Base-by-base conservation (phyloP, 345 rosid genomes). In the Sapria himalayana region DNA sequence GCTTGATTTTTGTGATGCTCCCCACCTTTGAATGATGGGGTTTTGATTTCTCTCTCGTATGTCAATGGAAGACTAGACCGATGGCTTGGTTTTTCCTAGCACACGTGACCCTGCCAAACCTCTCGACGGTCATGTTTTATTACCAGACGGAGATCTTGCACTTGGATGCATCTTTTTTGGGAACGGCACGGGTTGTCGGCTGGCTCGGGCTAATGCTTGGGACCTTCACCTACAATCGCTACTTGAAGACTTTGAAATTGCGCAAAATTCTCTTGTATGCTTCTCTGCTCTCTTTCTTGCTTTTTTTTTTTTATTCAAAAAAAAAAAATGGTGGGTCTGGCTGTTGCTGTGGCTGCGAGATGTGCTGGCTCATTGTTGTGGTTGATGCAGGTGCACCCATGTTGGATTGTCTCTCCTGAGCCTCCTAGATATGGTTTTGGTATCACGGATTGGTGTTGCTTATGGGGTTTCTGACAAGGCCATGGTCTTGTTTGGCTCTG, bases 71-170 rank as follows among this genome's bases (percentile, higher is more conserved):
- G 59, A 25, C 25, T 65, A 89, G 98, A 57, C 86, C 98, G 13
- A 89, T 82, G 98, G 61, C 86, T 19, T 84, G 98, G 95, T 89
- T 89, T 66, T 89, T 82, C 76, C 59, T 89, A 12, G 93, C 91
- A 23, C 85, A 74, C 5, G 55, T 89, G 39, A 74, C 84, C 8
- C 63, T 89, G 32, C 98, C 98, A 36, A 82, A 82, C 72, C 74
- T 89, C 62, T 82, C 95, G 33, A 89, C 92, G 0, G 73, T 73
- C 47, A 72, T 89, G 86, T 89, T 89, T 67, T 82, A 89, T 58
- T 89, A 89, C 74, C 95, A 74, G 63, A 76, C 95, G 2, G 93
- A 84, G 62, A 52, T 67, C 64, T 62, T 89, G 73, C 67, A 74
- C 22, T 57, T 89, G 58, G 93, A 89, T 15, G 79, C 93, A 25